These are phyloP conservation scores for Botrytis deweyae DNA, from an alignment of 2,329 filamentous ascomycete genomes.

Conservation along the genomic window DNA sequence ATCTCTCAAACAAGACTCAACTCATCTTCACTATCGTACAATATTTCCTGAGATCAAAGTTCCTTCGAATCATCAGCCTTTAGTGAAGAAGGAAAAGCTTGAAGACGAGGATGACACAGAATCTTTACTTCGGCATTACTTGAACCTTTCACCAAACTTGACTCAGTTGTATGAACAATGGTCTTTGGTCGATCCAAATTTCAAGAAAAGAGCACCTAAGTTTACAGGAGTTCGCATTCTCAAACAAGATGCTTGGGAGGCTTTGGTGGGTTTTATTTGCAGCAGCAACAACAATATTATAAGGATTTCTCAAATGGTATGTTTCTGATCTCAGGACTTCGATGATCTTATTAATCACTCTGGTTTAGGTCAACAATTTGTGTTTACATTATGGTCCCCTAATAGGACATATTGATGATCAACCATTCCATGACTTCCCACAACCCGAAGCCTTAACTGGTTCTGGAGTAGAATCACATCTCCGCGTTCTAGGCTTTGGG, in stretches of 20 bases:
- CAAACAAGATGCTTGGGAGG: conserved; percentile 94
- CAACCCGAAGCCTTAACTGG: conserved; percentile 69
- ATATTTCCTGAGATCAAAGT: conserved; percentile 52
- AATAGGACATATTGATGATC: conserved; percentile 67
- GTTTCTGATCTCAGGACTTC: conserved; percentile 11
- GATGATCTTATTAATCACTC: background rate
- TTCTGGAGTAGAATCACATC: conserved; percentile 71
- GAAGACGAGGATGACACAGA: conserved; percentile 66
- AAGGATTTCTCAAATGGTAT: conserved; percentile 90
- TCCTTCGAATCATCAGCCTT: conserved; percentile 40
- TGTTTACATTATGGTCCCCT: conserved; percentile 81
- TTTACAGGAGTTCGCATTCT: conserved; percentile 92
- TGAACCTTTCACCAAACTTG: conserved; percentile 80
- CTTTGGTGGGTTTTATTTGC: conserved; percentile 91
- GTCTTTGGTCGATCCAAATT: conserved; percentile 83
- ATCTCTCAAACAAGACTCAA: conserved; percentile 77
- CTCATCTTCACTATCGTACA: conserved; percentile 76
- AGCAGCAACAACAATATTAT: conserved; percentile 98
- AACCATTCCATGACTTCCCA: conserved; percentile 86
- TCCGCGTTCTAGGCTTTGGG: conserved; percentile 85
- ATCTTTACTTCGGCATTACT: conserved; percentile 75
- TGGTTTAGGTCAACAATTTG: conserved; percentile 70
- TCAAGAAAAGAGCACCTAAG: conserved; percentile 78
- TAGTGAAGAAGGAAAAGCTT: conserved; percentile 42
- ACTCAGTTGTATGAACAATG: conserved; percentile 78